Percentiles rank a stretch among this genome's conserved stretches.
Conservation (phyloP, 2,329 filamentous ascomycete genomes). For the Colletotrichum acutatum region DNA sequence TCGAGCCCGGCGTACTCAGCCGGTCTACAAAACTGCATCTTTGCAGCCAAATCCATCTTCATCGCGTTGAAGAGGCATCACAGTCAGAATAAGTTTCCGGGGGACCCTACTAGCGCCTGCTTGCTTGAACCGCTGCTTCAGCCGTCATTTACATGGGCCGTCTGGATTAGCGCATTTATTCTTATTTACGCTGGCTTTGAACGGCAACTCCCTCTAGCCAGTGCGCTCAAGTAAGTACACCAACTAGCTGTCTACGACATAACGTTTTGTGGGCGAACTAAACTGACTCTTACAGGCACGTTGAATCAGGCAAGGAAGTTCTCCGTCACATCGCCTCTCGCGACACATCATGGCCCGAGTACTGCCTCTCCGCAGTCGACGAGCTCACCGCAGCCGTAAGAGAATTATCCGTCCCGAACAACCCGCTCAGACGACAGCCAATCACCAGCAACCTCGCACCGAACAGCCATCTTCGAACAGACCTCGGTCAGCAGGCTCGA, state of each 20-base stretch:
- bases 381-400: constrained; percentile 44
- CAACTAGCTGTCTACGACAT: rapidly evolving
- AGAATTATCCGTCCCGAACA: constrained; percentile 37
- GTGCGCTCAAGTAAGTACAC: constrained; percentile 50
- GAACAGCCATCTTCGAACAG: not conserved
- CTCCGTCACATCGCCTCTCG: constrained; percentile 42
- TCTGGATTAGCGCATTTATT: constrained; percentile 65
- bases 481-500: not conserved
- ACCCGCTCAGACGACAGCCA: not conserved
- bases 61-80: constrained; percentile 48
- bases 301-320: constrained; percentile 43
- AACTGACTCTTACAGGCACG: constrained; percentile 37
- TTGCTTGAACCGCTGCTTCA: constrained; percentile 51
- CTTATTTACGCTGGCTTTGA: constrained; percentile 61
- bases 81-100: constrained; percentile 28
- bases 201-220: constrained; percentile 50
- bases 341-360: constrained; percentile 48
- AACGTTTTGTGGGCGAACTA: not conserved
- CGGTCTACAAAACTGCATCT: constrained; percentile 62
- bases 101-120: constrained; percentile 17
- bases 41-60: constrained; percentile 59
- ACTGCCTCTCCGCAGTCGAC: constrained; percentile 45
- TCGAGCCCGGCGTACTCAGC: constrained; percentile 56
- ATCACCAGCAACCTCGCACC: not conserved
- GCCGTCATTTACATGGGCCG: constrained; percentile 63